These are phyloP conservation scores for Candida ovalis DNA, from an alignment of 805 yeast species.

Conservation along the genomic window DNA sequence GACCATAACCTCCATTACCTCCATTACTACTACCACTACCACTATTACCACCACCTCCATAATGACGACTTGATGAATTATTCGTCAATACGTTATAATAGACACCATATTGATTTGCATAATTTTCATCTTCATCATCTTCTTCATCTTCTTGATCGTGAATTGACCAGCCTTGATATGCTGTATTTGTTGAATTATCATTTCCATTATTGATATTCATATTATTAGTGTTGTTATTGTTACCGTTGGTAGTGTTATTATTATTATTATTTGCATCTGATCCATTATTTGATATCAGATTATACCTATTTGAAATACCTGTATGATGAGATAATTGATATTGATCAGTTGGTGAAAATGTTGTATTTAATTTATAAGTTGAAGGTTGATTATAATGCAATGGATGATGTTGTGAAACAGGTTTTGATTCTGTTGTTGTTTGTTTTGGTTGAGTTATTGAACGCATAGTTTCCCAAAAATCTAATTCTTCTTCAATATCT, in stretches of 20 bases:
- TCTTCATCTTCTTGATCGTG: constrained; percentile 1
- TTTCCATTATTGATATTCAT: neutral
- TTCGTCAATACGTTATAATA: constrained; percentile 29
- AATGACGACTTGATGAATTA: constrained; percentile 9
- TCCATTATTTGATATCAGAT: neutral
- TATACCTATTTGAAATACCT: constrained; percentile 12
- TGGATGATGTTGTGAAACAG: constrained; percentile 55
- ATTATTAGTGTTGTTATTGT: neutral
- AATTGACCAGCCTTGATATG: neutral
- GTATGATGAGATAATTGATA: constrained; percentile 3
- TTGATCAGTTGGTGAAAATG: constrained; percentile 1
- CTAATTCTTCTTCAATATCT: constrained; percentile 59
- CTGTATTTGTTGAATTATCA: neutral
- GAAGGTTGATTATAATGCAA: constrained; percentile 37
- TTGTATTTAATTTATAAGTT: constrained; percentile 4
- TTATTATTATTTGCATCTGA: neutral
- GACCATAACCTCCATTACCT: constrained; percentile 16
- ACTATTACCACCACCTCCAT: constrained; percentile 4
- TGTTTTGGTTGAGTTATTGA: constrained; percentile 43
- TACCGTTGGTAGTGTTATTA: neutral
- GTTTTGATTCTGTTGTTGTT: constrained; percentile 25
- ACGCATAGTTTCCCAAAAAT: constrained; percentile 70
- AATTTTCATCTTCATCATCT: constrained; percentile 10
- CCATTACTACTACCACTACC: neutral
- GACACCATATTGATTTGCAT: constrained; percentile 34